A percentile compares a stretch with the other conserved stretches of the same genome.
These are phyloP conservation scores for Tetrahymena malaccensis DNA, from an alignment of 73 alveolate species.

Conservation along the genomic window DNA sequence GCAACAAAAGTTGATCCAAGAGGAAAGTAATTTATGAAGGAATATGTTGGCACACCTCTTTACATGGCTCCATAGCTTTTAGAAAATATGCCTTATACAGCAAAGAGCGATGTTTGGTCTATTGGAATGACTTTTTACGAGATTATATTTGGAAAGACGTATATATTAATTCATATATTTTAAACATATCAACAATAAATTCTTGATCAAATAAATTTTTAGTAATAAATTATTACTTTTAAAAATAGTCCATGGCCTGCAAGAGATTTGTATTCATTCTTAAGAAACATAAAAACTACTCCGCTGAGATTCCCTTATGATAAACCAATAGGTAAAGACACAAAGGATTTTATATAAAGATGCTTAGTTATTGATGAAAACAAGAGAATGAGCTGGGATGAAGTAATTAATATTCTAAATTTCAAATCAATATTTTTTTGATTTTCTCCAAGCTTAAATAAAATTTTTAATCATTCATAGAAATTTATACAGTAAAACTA, in stretches of 20 bases:
- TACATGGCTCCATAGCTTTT: conserved; percentile 40
- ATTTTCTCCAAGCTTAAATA: not conserved
- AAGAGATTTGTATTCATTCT: conserved; percentile 2
- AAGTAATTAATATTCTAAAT: not conserved
- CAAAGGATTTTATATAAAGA: not conserved
- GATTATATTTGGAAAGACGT: conserved; percentile 24
- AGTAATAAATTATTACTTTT: not conserved
- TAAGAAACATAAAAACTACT: not conserved
- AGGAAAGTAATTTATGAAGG: not conserved
- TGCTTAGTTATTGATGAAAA: conserved; percentile 23
- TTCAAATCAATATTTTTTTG: not conserved
- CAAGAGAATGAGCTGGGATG: conserved; percentile 18
- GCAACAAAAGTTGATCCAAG: conserved; percentile 18
- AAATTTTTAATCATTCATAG: not conserved
- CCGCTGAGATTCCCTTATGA: not conserved
- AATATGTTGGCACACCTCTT: conserved; percentile 36
- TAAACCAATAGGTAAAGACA: not conserved
- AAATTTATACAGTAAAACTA: not conserved
- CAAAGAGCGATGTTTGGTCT: conserved; percentile 36
- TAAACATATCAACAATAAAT: not conserved
- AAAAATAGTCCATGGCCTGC: conserved; percentile 20
- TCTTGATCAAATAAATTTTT: not conserved
- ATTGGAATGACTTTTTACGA: conserved; percentile 34
- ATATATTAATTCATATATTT: not conserved
- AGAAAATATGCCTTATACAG: not conserved